Conservation (phyloP, 257 asterid species). For the Solanum infundibuliforme region DNA sequence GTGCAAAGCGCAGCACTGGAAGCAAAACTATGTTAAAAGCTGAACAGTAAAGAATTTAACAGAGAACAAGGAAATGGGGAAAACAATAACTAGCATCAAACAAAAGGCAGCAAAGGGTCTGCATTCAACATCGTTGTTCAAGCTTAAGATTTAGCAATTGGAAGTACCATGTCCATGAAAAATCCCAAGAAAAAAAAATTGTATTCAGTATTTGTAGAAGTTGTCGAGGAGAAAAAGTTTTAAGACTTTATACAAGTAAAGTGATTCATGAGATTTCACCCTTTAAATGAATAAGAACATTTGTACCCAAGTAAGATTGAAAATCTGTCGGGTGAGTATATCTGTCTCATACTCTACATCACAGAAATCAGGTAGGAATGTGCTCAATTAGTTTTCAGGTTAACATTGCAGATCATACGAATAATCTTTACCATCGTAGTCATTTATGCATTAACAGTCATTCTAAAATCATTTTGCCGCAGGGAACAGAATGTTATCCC, state of each 20-base stretch:
- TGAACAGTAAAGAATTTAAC: neutral
- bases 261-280: neutral
- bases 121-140: neutral
- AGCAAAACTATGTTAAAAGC: neutral
- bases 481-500: neutral
- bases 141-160: neutral
- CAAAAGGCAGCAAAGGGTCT: neutral
- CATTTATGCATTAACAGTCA: neutral
- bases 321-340: neutral
- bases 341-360: neutral
- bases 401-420: neutral
- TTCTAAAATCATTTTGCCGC: neutral
- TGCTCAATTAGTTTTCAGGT: neutral
- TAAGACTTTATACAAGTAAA: neutral
- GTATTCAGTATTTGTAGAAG: neutral
- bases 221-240: neutral
- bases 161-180: neutral
- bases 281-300: neutral
- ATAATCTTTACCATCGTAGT: neutral
- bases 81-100: neutral
- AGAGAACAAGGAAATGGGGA: neutral
- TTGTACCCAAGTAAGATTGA: neutral
- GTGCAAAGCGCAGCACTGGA: slow-evolving; percentile 85
- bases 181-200: neutral
- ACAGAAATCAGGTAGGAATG: neutral